Evolutionary conservation across 75 land plant genomes (phyloP).

Genomic region (Cupressus sempervirens): DNA sequence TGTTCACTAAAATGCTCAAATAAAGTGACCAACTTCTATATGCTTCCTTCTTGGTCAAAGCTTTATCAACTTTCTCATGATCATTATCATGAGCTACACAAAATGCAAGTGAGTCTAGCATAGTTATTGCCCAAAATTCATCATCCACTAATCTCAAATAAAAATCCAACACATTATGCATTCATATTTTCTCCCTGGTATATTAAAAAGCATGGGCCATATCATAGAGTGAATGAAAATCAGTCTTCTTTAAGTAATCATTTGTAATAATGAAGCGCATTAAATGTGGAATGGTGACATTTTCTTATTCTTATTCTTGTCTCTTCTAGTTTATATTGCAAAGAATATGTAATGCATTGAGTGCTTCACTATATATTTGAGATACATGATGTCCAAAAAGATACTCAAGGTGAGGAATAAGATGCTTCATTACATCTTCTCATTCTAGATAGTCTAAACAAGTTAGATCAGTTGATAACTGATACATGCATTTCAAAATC

Average conservation of each 20-base stretch:
- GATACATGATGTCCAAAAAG: conserved; percentile 70
- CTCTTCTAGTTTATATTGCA: conserved; percentile 98
- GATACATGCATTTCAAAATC: conserved; percentile 90
- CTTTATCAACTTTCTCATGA: conserved; percentile 86
- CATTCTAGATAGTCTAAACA: conserved; percentile 87
- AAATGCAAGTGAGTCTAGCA: conserved; percentile 92
- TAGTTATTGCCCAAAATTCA: conserved; percentile 88
- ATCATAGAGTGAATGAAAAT: conserved; percentile 91
- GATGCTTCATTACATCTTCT: conserved; percentile 96
- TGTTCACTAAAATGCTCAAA: conserved; percentile 84
- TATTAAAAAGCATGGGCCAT: conserved; percentile 99
- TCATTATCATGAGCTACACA: conserved; percentile 99
- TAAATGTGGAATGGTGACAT: conserved; percentile 97
- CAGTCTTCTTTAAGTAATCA: conserved; percentile 81
- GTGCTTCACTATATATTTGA: conserved; percentile 89
- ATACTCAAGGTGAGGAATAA: conserved; percentile 87
- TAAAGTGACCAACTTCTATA: conserved; percentile 87
- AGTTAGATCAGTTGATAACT: conserved; percentile 79
- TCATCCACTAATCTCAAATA: conserved; percentile 89
- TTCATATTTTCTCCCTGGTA: conserved; percentile 92
- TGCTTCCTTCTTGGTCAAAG: conserved; percentile 79
- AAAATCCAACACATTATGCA: conserved; percentile 83
- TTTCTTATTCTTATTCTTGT: conserved; percentile 97
- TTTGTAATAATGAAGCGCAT: conserved; percentile 80
- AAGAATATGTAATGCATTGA: conserved; percentile 87